phyloP scores from a whole-genome alignment of 768 basidiomycete genomes.

The Phanerodontia chrysosporium region DNA sequence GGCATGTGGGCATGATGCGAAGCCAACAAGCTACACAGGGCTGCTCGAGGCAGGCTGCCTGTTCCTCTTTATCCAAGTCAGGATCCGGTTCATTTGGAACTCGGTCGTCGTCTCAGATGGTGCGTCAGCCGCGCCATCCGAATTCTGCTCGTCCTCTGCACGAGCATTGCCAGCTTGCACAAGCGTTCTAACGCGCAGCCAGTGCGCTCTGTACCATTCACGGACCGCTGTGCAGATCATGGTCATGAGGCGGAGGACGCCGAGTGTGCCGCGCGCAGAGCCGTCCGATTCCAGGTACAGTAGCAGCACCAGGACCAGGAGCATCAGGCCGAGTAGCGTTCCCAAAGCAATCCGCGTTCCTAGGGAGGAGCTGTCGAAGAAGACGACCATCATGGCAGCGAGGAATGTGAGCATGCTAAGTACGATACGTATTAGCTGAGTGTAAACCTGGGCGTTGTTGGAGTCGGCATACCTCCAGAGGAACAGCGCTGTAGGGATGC shows the following conservation, averaged over 20 bases:
- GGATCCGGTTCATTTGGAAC: background rate
- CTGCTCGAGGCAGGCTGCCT: background rate
- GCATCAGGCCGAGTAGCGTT: background rate
- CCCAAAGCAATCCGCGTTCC: constrained; percentile 4
- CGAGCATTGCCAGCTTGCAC: background rate
- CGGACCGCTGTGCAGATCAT: background rate
- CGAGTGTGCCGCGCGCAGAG: background rate
- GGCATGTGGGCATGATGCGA: too few relatives aligned
- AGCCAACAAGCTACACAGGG: background rate
- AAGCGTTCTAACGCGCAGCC: background rate
- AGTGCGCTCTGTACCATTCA: background rate
- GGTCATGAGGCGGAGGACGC: background rate
- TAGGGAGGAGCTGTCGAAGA: constrained; percentile 2
- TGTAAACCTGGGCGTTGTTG: background rate
- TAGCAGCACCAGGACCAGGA: background rate
- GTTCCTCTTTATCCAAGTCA: background rate
- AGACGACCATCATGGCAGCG: constrained; percentile 5
- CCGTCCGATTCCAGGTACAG: background rate
- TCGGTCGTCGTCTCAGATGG: background rate
- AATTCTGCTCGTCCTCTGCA: background rate
- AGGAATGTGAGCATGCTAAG: constrained; percentile 14
- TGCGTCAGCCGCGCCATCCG: background rate
- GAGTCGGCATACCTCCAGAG: constrained; percentile 26
- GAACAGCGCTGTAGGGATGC: constrained; percentile 21
- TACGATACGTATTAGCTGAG: background rate